phyloP scores from a whole-genome alignment of 2,329 filamentous ascomycete species.

The Penicillium sclerotiorum region DNA sequence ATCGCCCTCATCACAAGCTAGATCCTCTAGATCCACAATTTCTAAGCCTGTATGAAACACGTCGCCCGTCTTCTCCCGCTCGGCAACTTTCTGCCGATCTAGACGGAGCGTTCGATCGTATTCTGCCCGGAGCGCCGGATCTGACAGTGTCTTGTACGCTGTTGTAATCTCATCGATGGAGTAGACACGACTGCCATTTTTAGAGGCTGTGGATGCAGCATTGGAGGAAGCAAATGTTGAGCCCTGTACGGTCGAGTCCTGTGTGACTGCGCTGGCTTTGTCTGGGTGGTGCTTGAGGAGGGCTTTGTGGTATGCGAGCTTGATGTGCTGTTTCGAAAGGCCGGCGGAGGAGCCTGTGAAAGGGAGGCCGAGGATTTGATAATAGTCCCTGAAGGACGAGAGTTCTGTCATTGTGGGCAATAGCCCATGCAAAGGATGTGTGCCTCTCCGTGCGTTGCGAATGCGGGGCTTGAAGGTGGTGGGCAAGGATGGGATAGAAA shows the following conservation, averaged over 20 bases:
- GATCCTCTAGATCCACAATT: conserved; percentile 60
- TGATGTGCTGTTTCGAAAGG: conserved; percentile 49
- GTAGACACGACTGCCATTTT: conserved; percentile 19
- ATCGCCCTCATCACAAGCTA: conserved; percentile 46
- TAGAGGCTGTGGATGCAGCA: not conserved
- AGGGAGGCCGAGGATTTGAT: conserved; percentile 45
- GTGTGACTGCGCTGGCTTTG: conserved; percentile 42
- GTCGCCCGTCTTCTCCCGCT: conserved; percentile 33
- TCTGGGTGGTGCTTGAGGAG: conserved; percentile 63
- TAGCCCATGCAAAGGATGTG: not conserved
- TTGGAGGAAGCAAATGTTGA: not conserved
- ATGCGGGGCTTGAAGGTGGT: not conserved
- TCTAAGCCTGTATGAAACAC: conserved; percentile 57
- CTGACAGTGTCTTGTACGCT: conserved; percentile 59
- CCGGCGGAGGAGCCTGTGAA: conserved; percentile 25
- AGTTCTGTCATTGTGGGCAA: conserved; percentile 18
- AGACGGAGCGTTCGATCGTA: conserved; percentile 53
- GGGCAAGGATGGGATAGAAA: not conserved
- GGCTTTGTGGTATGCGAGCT: conserved; percentile 59
- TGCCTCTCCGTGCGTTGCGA: not conserved
- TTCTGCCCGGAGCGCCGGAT: conserved; percentile 46
- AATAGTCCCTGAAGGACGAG: conserved; percentile 30
- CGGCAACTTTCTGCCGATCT: conserved; percentile 30
- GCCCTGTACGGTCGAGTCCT: conserved; percentile 7
- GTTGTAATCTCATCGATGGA: conserved; percentile 62